phyloP scores from a whole-genome alignment of 352 stramenopile genomes.

The Phytophthora megakarya region DNA sequence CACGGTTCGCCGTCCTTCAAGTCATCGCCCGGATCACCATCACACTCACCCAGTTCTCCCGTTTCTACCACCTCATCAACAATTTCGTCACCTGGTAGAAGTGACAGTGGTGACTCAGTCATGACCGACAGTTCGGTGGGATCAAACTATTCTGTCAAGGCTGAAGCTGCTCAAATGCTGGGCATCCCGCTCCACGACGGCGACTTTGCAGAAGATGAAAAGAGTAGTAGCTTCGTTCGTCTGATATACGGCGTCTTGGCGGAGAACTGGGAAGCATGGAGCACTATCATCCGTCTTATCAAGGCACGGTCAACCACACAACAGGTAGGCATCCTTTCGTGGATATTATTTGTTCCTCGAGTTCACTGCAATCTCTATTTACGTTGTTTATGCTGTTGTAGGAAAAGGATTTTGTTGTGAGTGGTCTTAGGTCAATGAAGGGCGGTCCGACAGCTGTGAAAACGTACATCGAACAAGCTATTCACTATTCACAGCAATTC shows the following conservation, averaged over 20 bases:
- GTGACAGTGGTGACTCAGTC: constrained; percentile 62
- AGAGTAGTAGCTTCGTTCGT: constrained; percentile 64
- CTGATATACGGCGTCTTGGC: constrained; percentile 79
- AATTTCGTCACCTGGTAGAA: constrained; percentile 71
- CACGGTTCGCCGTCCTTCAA: constrained; percentile 74
- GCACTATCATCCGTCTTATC: constrained; percentile 81
- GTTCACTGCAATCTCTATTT: background rate
- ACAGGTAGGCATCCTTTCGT: constrained; percentile 44
- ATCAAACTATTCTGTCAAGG: constrained; percentile 82
- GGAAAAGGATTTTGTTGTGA: constrained; percentile 84
- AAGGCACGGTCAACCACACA: constrained; percentile 71
- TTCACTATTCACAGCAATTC: constrained; percentile 65
- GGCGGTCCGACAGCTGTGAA: constrained; percentile 58
- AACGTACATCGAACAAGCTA: constrained; percentile 78
- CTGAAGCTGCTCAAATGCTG: constrained; percentile 77
- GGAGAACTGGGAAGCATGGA: constrained; percentile 87
- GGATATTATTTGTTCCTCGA: background rate
- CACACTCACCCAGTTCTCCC: constrained; percentile 60
- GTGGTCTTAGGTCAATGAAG: constrained; percentile 72
- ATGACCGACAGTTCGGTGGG: constrained; percentile 62
- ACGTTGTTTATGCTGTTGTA: constrained; percentile 22
- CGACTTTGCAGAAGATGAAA: constrained; percentile 53
- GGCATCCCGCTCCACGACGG: constrained; percentile 75
- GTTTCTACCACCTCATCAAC: constrained; percentile 57
- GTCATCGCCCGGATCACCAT: constrained; percentile 72